Evolutionary conservation across 2,329 filamentous ascomycete genomes (phyloP), one percentile per base, ranked within the genome.

Genomic region (Xenoacremonium recifei): DNA sequence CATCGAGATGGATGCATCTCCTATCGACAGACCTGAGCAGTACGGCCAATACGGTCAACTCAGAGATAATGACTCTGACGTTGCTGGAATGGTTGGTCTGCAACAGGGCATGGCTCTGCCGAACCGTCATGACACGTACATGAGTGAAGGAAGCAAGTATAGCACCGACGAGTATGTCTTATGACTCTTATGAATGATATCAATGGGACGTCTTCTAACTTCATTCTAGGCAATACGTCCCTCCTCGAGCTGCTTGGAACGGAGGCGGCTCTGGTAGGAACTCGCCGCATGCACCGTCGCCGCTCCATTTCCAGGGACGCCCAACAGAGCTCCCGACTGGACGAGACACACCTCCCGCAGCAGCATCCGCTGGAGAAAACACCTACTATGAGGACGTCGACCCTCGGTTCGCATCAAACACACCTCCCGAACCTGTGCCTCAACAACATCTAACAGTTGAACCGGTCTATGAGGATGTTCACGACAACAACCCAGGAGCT

Each of bases 321-420:
- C 58, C 57, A 37, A 62, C 66, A 41, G 69, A 73, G 45, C 55
- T 67, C 21, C 57, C 65, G 7, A 15, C n/a, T 31, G 60, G 52
- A 34, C 63, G 61, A 33, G 62, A 60, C 30, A 64, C 67, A 21
- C 62, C 66, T 13, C 55, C 65, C 13, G 55, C 57, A 30, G 60
- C 58, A 38, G 54, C 53, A 6, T 48, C 54, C 47, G 63, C 50
- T 7, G 39, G 30, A 36, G 69, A 58, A 54, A 68, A 77, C 48
- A n/a, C n/a, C n/a, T 97, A 97, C 67, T 95, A 95, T 60, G 93
- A 97, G 73, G 92, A 97, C 62, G 82, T 96, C 11, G 90, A 96
- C 52, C 90, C 92, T 33, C 87, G 84, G 42, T 97, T 96, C 59
- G 86, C 82, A 23, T 76, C 48, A n/a, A 42, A 53, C n/a, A 51